phyloP scores from a whole-genome alignment of 139 green algal species.

The Chlamydomonas eustigma region DNA sequence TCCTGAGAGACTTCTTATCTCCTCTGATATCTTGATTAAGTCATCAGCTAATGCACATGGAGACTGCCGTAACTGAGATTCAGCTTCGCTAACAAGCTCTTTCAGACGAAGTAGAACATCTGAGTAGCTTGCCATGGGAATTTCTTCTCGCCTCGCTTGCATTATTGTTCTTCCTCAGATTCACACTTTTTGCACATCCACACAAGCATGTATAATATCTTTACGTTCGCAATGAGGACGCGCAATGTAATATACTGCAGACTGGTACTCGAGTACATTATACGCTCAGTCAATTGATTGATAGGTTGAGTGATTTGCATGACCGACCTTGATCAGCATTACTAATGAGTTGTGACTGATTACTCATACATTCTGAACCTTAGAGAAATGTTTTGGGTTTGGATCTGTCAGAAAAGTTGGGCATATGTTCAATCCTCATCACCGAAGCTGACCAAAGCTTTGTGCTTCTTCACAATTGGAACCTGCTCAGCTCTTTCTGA shows the following conservation, averaged over 20 bases:
- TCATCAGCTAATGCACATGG: neutral
- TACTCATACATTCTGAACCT: no score
- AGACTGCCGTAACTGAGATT: neutral
- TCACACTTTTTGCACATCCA: no score
- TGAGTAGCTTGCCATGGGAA: neutral
- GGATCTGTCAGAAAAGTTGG: no score
- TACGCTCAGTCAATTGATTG: no score
- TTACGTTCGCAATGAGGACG: no score
- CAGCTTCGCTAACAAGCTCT: neutral
- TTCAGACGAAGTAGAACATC: neutral
- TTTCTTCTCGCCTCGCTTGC: neutral
- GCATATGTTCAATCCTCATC: slow-evolving; percentile 20
- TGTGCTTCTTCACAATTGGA: slow-evolving; percentile 14
- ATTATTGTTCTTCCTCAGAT: neutral
- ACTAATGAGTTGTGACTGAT: no score
- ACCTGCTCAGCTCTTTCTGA: neutral
- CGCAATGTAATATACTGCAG: no score
- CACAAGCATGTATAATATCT: no score
- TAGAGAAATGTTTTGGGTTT: no score
- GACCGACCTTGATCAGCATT: no score
- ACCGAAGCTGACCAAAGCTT: slow-evolving; percentile 14
- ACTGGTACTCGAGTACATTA: no score
- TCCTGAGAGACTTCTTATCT: neutral
- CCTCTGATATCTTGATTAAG: neutral
- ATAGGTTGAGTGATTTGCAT: no score